These are phyloP conservation scores for Micromonas pusilla DNA, from an alignment of 139 green algal genomes.

Conservation along the genomic window DNA sequence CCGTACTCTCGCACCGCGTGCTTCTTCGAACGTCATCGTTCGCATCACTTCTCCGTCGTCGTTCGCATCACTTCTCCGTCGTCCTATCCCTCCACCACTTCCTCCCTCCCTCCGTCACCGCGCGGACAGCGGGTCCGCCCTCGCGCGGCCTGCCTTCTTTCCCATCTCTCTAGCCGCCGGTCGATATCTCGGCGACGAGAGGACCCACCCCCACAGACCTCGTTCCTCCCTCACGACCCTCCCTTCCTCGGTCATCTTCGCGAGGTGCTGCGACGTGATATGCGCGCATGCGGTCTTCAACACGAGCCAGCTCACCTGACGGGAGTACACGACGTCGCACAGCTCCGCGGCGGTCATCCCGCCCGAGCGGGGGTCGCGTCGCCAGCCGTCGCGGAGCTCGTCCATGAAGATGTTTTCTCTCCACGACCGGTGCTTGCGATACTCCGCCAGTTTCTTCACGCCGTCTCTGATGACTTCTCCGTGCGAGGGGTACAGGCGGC, in stretches of 20 bases:
- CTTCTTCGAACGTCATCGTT: too few relatives aligned
- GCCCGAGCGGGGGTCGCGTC: not conserved
- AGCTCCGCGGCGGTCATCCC: slow-evolving; percentile 6
- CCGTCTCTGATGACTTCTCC: slow-evolving; percentile 3
- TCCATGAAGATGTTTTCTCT: slow-evolving; percentile 8
- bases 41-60: too few relatives aligned
- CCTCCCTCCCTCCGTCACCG: too few relatives aligned
- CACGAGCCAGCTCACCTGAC: not conserved
- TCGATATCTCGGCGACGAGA: not conserved
- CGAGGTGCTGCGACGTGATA: slow-evolving; percentile 11
- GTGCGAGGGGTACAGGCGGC: slow-evolving; percentile 7
- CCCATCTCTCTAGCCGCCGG: not conserved
- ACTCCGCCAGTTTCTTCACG: not conserved
- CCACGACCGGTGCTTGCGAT: not conserved
- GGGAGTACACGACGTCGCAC: not conserved
- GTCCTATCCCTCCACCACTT: too few relatives aligned
- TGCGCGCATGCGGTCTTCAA: not conserved
- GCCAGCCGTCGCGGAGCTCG: not conserved
- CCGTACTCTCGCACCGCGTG: too few relatives aligned
- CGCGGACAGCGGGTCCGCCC: too few relatives aligned
- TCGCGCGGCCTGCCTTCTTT: too few relatives aligned
- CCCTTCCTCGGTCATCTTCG: slow-evolving; percentile 11
- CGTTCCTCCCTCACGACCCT: not conserved
- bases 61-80: too few relatives aligned
- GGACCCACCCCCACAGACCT: not conserved